A percentile compares a stretch with the other conserved stretches of the same genome.
Evolutionary conservation across 345 rosid species (phyloP).

Genomic region (Bruguiera parviflora): DNA sequence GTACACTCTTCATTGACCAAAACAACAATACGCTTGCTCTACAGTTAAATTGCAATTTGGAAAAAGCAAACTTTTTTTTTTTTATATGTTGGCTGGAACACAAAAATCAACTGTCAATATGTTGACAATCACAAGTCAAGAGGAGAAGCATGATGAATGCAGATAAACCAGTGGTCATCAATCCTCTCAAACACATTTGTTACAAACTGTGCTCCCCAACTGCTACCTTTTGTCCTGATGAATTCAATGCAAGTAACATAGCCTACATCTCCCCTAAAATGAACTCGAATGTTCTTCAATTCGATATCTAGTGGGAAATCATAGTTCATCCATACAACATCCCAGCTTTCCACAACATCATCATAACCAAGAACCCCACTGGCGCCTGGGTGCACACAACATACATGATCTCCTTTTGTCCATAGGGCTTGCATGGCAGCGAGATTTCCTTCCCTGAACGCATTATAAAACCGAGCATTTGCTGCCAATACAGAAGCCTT

Average conservation of each 20-base stretch:
- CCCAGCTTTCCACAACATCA: conserved; percentile 90
- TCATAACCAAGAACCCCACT: conserved; percentile 77
- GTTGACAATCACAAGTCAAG: conserved; percentile 51
- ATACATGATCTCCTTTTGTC: conserved; percentile 56
- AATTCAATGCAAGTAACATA: conserved; percentile 79
- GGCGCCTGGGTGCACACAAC: conserved; percentile 88
- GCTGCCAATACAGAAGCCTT: conserved; percentile 60
- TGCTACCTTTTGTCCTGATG: conserved; percentile 80
- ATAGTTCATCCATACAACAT: conserved; percentile 81
- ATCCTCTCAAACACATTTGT: conserved; percentile 83
- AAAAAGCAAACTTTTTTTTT: no score
- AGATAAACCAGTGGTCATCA: conserved; percentile 68
- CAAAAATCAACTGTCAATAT: no score
- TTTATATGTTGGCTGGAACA: no score
- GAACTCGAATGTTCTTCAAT: conserved; percentile 59
- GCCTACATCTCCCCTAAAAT: conserved; percentile 73
- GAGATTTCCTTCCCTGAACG: conserved; percentile 72
- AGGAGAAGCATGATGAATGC: conserved; percentile 90
- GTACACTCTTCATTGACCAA: no score
- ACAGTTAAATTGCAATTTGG: no score
- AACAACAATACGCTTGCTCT: no score
- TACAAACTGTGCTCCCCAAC: conserved; percentile 95
- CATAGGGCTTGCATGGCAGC: conserved; percentile 68
- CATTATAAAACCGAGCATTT: conserved; percentile 68
- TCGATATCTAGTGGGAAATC: conserved; percentile 79